Base-by-base conservation (phyloP, 192 early-diverging fungal genomes). In the Spizellomyces sp. region DNA sequence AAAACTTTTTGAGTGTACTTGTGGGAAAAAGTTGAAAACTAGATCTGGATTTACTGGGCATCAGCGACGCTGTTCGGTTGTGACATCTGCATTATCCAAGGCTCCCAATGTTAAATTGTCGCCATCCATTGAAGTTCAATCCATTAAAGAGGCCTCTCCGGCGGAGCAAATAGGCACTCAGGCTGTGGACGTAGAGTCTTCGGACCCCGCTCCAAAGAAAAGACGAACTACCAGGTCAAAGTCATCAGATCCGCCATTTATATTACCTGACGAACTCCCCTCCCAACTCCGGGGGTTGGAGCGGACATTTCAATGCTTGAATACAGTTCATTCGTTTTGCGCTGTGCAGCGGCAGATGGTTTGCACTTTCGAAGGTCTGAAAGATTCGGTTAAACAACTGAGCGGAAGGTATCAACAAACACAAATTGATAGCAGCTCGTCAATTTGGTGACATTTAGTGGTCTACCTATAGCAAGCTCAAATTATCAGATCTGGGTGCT, bases 291-390 rank as follows among this genome's bases (percentile, higher is more conserved):
- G 12, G 8, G 52, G 21, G 12, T 56, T 77, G 27, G 64, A 72
- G 15, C 27, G 59, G 8, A 36, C 48, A 41, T 77, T 77, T 67
- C 42, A 48, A 59, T 71, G 64, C 36, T 43, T 77, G 21, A 77
- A 77, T 61, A 67, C 70, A 8, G 71, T 78, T 14, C 63, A 78
- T 45, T 69, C 71, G 50, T 78, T 78, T 44, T 70, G 63, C 52
- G 22, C 44, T 19, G 70, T 73, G 9, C 77, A 78, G 45, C 65
- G 77, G 12, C 71, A 78, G 47, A 58, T 74, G n/a, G 52, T 73
- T 10, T 78, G 77, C 54, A 78, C 77, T 9, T 56, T 58, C 41
- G 66, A 69, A 9, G 52, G 45, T 1, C 36, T 78, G 5, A 58
- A 64, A 48, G 22, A n/a, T 5, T 66, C 70, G 8, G 67, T 78